Conservation (phyloP, 768 basidiomycete genomes). For the Pleurotus tuber-regium region DNA sequence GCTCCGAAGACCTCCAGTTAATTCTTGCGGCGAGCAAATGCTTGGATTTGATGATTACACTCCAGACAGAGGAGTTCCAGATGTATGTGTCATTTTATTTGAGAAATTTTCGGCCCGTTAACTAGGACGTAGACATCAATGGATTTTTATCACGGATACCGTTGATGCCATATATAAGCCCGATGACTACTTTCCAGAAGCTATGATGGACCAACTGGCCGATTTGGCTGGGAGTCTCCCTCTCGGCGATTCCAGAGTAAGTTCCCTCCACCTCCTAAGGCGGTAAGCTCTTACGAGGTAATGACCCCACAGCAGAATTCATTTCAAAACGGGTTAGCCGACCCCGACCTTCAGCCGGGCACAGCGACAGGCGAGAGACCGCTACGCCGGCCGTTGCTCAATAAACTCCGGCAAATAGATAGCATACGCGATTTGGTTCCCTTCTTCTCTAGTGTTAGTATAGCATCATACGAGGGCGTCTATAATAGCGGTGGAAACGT, state of each 20-base stretch:
- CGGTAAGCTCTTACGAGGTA: no score
- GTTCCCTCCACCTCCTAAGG: no score
- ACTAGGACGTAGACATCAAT: conserved; percentile 70
- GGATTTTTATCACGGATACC: conserved; percentile 98
- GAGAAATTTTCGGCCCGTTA: neutral
- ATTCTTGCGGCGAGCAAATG: conserved; percentile 92
- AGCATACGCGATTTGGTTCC: conserved; percentile 83
- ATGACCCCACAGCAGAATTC: conserved; percentile 26
- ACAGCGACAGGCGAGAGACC: conserved; percentile 36
- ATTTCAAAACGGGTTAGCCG: conserved; percentile 20
- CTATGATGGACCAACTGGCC: conserved; percentile 88
- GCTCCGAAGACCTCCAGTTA: conserved; percentile 80
- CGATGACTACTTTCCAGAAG: conserved; percentile 78
- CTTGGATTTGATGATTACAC: conserved; percentile 84
- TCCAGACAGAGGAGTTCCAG: conserved; percentile 98
- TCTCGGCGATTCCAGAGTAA: conserved; percentile 29
- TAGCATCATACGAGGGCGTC: conserved; percentile 86
- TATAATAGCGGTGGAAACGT: conserved; percentile 80
- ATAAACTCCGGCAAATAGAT: conserved; percentile 66
- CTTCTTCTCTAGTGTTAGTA: conserved; percentile 89
- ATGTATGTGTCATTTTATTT: conserved; percentile 52
- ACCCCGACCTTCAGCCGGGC: conserved; percentile 22
- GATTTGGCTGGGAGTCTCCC: conserved; percentile 78
- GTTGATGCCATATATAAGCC: conserved; percentile 92
- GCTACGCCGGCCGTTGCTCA: conserved; percentile 75